Percentiles rank a stretch among this genome's conserved stretches.
phyloP scores from a whole-genome alignment of 2,329 filamentous ascomycete genomes.

The Neonectria faginata region DNA sequence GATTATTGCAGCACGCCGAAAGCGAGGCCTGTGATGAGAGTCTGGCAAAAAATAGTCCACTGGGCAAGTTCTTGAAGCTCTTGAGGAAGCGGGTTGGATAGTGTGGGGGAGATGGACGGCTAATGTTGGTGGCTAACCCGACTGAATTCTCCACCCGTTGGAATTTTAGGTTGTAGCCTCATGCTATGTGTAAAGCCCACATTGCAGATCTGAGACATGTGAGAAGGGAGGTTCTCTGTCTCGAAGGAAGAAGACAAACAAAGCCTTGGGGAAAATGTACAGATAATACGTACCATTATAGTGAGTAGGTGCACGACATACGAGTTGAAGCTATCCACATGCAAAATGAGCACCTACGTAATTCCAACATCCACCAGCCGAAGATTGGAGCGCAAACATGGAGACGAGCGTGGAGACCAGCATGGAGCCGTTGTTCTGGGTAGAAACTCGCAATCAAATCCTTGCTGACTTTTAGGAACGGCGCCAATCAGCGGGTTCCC shows the following conservation, averaged over 20 bases:
- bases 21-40: constrained; percentile 35
- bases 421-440: background rate
- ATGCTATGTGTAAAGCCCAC: background rate
- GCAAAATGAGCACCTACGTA: constrained; percentile 7
- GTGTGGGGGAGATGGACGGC: background rate
- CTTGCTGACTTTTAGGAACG: constrained; percentile 19
- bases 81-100: background rate
- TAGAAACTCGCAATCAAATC: constrained; percentile 15
- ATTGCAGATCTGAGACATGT: background rate
- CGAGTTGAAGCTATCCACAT: constrained; percentile 6
- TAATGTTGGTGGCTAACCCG: background rate
- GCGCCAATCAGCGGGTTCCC: constrained; percentile 19
- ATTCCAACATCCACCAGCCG: background rate
- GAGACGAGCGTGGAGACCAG: background rate
- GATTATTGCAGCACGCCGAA: constrained; percentile 38
- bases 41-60: background rate
- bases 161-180: background rate
- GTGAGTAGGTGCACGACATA: background rate
- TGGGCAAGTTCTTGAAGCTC: constrained; percentile 8
- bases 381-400: constrained; percentile 13
- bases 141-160: background rate
- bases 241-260: background rate
- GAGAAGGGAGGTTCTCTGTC: background rate
- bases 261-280: background rate
- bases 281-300: background rate